Conservation (phyloP, 441 rosid species). For the Populus tomentosa region DNA sequence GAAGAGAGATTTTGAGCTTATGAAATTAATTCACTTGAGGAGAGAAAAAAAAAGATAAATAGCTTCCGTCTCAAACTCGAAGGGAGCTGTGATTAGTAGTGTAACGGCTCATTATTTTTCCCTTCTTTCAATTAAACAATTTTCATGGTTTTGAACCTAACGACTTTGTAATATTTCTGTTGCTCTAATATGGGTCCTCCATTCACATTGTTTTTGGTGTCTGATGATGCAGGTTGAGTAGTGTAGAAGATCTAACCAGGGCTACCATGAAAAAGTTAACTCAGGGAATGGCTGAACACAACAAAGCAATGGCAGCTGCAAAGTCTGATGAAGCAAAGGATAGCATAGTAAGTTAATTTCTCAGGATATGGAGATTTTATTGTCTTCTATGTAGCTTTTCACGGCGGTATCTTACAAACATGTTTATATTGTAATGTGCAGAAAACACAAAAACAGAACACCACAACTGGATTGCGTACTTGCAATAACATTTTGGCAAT, state of each 20-base stretch:
- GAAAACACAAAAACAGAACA: slow-evolving; percentile 87
- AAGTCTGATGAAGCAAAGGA: slow-evolving; percentile 90
- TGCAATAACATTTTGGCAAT: slow-evolving; percentile 96
- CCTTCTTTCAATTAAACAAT: too few species aligned
- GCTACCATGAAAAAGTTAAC: slow-evolving; percentile 91
- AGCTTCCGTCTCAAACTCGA: too few species aligned
- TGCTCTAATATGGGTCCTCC: not conserved
- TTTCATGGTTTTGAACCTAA: not conserved
- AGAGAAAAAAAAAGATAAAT: too few species aligned
- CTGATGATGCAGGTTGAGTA: slow-evolving; percentile 53
- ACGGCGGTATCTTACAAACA: slow-evolving; percentile 1
- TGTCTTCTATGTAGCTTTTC: not conserved
- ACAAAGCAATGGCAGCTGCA: slow-evolving; percentile 91
- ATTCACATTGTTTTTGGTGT: not conserved
- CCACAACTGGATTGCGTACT: slow-evolving; percentile 85
- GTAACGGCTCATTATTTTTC: too few species aligned
- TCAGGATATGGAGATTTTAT: not conserved
- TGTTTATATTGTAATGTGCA: slow-evolving; percentile 20
- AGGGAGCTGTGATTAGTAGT: too few species aligned
- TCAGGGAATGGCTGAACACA: slow-evolving; percentile 92
- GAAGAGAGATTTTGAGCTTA: too few species aligned
- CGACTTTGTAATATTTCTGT: not conserved
- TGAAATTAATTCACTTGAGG: too few species aligned
- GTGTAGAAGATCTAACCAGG: slow-evolving; percentile 86
- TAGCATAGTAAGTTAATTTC: too few species aligned